Evolutionary conservation across 306 rosid genomes (phyloP).

Genomic region (Carpinus viminea): DNA sequence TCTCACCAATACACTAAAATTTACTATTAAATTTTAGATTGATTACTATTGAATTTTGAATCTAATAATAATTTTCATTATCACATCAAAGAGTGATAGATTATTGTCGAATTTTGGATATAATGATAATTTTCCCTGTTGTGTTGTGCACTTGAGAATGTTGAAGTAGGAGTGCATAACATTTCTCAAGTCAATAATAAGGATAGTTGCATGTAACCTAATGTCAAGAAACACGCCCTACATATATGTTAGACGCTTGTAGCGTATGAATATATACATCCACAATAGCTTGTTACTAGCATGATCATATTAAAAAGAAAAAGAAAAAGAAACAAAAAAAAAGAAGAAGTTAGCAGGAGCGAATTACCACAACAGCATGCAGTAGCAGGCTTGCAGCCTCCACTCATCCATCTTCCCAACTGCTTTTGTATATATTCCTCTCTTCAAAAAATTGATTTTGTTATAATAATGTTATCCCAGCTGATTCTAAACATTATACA

Average conservation of each 20-base stretch:
- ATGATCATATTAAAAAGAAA: too few species aligned
- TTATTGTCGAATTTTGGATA: too few species aligned
- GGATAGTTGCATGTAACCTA: neutral
- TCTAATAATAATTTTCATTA: too few species aligned
- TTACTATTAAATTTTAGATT: too few species aligned
- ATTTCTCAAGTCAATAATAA: neutral
- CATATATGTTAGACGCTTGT: neutral
- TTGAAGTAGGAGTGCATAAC: too few species aligned
- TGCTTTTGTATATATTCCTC: slow-evolving; percentile 25
- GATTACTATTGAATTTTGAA: too few species aligned
- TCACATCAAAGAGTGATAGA: too few species aligned
- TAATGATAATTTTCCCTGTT: too few species aligned
- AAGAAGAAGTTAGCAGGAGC: too few species aligned
- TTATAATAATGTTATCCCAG: slow-evolving; percentile 25
- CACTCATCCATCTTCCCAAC: slow-evolving; percentile 21
- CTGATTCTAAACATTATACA: slow-evolving; percentile 36
- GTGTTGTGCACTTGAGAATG: too few species aligned
- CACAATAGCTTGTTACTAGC: neutral
- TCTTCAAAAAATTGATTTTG: slow-evolving; percentile 39
- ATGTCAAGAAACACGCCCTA: neutral
- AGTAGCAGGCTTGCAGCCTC: neutral
- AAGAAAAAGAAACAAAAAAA: too few species aligned
- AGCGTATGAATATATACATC: neutral
- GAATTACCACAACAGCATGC: neutral
- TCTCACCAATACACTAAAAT: too few species aligned